Evolutionary conservation across 352 stramenopile species (phyloP).

Genomic region (Globisporangium barbulae): DNA sequence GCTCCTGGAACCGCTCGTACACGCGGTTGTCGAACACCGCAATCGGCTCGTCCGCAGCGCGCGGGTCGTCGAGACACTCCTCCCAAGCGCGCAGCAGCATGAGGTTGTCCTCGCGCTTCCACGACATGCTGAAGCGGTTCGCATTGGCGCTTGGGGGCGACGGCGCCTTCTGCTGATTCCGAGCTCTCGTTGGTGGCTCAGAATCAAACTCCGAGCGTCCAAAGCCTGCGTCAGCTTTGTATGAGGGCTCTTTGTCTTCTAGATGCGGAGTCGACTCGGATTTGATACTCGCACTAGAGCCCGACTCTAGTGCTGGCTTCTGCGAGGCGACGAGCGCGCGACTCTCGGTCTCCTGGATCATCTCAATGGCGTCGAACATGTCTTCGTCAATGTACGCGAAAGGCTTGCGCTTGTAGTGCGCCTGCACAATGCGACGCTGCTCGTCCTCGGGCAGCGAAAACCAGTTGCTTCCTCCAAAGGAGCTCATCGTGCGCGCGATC

Average conservation of each 20-base stretch:
- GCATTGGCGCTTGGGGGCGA: neutral
- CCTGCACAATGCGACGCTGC: conserved; percentile 10
- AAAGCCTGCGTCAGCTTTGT: neutral
- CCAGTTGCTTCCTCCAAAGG: conserved; percentile 13
- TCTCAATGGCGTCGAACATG: conserved; percentile 18
- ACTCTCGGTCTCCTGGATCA: conserved; percentile 10
- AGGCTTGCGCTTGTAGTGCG: conserved; percentile 19
- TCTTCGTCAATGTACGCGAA: conserved; percentile 18
- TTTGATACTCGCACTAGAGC: neutral
- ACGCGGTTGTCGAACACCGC: conserved; percentile 11
- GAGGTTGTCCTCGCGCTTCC: conserved; percentile 11
- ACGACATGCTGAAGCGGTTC: conserved; percentile 7
- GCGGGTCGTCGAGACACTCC: conserved; percentile 5
- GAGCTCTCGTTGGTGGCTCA: neutral
- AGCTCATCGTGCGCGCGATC: conserved; percentile 16
- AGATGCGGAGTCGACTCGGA: neutral
- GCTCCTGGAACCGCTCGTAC: conserved; percentile 10
- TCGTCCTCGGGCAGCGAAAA: conserved; percentile 8
- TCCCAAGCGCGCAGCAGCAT: conserved; percentile 12
- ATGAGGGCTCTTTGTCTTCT: neutral
- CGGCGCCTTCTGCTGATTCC: neutral
- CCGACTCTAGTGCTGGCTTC: neutral
- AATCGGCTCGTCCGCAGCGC: neutral
- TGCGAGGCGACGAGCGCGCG: neutral
- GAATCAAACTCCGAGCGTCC: neutral